Evolutionary conservation across 331 rosid genomes (phyloP), one percentile per base, ranked within the genome.

Genomic region (Quercus lobata): DNA sequence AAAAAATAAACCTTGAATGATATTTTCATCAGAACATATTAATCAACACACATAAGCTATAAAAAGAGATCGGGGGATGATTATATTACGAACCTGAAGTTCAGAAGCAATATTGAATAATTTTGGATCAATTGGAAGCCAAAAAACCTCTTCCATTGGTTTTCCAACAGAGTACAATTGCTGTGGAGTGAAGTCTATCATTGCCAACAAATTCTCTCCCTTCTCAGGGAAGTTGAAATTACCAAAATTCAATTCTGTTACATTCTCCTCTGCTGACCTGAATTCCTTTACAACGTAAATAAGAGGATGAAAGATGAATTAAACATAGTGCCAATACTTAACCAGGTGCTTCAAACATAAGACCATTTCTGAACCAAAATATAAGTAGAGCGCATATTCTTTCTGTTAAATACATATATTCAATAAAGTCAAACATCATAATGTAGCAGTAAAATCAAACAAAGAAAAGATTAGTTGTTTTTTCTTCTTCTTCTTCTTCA

Each of bases 121-220:
- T 32, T 69, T 69, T 22, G 81, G 69, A n/a, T 77, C 81, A 30
- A 69, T 34, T 32, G 69, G 75, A 68, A 68, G 75, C 75, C 81
- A 77, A 55, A 68, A 77, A 18, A 54, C 37, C 74, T 77, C 81
- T 69, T 77, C 68, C 81, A 77, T 69, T 22, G 63, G 69, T 69
- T 77, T 77, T 27, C 41, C 75, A 1, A 3, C 60, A 21, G 81
- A 77, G 54, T 19, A 77, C 24, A 77, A 55, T 56, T 77, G 57
- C 75, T 77, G 44, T 4, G 75, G 69, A 21, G 69, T 77, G 15
- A 77, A 77, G 41, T 77, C 81, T 77, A 69, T 32, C 34, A 22
- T 68, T 24, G 75, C 81, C 56, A 77, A 54, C 75, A 69, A 55
- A 18, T 69, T 77, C 32, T 69, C 75, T 14, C 75, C 68, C 55